Conservation (phyloP, 495 filamentous ascomycete genomes). For the Penicillium angulare region DNA sequence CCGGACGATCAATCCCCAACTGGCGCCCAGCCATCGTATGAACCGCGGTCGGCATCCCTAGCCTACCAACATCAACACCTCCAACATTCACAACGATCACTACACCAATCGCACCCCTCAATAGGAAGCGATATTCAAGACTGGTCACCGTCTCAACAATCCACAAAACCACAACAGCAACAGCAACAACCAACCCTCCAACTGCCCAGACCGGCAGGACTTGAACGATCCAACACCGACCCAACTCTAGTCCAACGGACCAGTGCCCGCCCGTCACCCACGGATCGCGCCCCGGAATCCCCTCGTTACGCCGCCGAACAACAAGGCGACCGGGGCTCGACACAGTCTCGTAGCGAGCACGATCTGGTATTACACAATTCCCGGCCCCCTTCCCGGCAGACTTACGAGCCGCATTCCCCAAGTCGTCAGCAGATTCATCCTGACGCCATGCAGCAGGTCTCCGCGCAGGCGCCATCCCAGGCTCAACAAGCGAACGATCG, state of each 20-base stretch:
- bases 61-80: constrained; percentile 20
- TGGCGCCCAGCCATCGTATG: constrained; percentile 6
- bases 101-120: constrained; percentile 8
- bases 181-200: constrained; percentile 7
- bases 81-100: constrained; percentile 5
- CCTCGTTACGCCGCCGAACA: constrained; percentile 23
- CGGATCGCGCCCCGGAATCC: constrained; percentile 21
- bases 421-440: constrained; percentile 24
- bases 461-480: constrained; percentile 20
- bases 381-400: constrained; percentile 62
- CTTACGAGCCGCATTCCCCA: constrained; percentile 42
- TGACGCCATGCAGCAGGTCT: constrained; percentile 35
- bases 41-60: constrained; percentile 12
- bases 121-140: constrained; percentile 1
- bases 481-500: constrained; percentile 10
- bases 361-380: constrained; percentile 23
- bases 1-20: constrained; percentile 13
- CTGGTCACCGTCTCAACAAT: background rate
- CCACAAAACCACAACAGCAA: constrained; percentile 4
- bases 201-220: constrained; percentile 11
- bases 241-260: constrained; percentile 35
- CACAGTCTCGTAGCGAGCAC: constrained; percentile 13
- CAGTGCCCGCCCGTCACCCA: constrained; percentile 49
- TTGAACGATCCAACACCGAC: constrained; percentile 34
- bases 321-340: constrained; percentile 10